Conservation (phyloP, 208 protist genomes). For the Leptomonas pyrrhocoris region DNA sequence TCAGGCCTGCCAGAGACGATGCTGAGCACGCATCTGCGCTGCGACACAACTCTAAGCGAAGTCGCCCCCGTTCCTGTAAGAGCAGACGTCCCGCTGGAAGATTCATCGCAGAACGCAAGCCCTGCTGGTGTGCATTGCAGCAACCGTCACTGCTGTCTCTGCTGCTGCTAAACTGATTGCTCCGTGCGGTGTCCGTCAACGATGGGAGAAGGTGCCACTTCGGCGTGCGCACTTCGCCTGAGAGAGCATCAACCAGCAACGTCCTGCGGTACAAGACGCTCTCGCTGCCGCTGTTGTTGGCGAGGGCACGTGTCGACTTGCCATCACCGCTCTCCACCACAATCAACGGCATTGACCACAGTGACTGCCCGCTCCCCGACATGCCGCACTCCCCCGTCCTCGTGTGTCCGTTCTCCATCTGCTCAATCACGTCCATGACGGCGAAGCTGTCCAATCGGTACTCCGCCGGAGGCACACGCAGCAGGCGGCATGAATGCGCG, state of each 20-base stretch:
- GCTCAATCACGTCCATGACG: conserved; percentile 13
- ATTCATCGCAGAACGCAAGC: neutral
- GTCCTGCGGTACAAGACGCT: neutral
- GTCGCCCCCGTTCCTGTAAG: conserved; percentile 13
- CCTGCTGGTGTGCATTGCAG: neutral
- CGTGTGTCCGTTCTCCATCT: neutral
- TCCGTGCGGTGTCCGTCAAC: neutral
- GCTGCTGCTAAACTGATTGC: neutral
- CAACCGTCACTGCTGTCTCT: no score
- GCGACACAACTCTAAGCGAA: conserved; percentile 27
- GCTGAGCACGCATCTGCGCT: neutral
- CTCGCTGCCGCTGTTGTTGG: neutral
- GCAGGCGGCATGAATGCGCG: conserved; percentile 9
- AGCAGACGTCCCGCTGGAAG: conserved; percentile 3
- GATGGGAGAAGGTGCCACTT: conserved; percentile 2
- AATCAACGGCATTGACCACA: neutral
- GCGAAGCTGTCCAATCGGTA: conserved; percentile 20
- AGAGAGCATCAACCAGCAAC: conserved; percentile 2
- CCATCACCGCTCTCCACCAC: neutral
- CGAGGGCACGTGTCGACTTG: neutral
- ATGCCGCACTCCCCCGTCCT: neutral
- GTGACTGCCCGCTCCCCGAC: neutral
- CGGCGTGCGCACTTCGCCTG: neutral
- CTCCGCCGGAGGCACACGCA: conserved; percentile 25
- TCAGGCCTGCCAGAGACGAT: conserved; percentile 13